These are phyloP conservation scores for Jackrogersella multiformis DNA, from an alignment of 495 filamentous ascomycete species.

Conservation along the genomic window DNA sequence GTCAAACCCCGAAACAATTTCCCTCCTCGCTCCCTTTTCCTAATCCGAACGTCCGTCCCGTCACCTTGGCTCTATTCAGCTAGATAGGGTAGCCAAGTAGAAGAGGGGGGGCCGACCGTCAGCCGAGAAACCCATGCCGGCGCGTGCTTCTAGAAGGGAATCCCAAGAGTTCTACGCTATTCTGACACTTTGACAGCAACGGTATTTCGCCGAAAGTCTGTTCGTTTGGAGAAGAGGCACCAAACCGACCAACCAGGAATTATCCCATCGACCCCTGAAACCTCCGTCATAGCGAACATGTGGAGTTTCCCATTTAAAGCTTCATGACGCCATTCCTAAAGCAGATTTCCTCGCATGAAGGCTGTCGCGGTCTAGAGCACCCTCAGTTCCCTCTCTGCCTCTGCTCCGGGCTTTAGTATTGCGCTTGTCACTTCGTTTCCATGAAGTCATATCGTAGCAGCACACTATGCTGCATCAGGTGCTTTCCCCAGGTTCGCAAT, in stretches of 20 bases:
- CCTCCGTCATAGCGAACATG: constrained; percentile 28
- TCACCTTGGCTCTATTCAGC: neutral
- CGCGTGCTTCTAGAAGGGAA: constrained; percentile 36
- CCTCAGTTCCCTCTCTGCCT: neutral
- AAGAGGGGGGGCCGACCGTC: neutral
- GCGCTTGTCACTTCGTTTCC: neutral
- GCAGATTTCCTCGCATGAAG: constrained; percentile 26
- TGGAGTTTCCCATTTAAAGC: constrained; percentile 26
- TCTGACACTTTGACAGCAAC: constrained; percentile 5
- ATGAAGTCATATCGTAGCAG: constrained; percentile 12
- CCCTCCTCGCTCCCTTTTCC: constrained; percentile 21
- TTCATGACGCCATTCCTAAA: constrained; percentile 28
- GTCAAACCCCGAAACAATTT: constrained; percentile 23
- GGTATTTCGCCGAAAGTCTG: constrained; percentile 31
- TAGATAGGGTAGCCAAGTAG: neutral
- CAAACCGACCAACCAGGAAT: constrained; percentile 6
- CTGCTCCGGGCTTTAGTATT: neutral
- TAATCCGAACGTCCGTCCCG: constrained; percentile 12
- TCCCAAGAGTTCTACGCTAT: constrained; percentile 19
- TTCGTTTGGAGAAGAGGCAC: constrained; percentile 17
- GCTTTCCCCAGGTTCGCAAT: constrained; percentile 11
- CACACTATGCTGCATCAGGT: neutral
- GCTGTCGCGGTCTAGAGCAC: constrained; percentile 11
- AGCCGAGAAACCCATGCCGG: constrained; percentile 9
- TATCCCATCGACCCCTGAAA: constrained; percentile 20